These are phyloP conservation scores for Amoebophrya sp. DNA, from an alignment of 169 alveolate species.

Conservation along the genomic window DNA sequence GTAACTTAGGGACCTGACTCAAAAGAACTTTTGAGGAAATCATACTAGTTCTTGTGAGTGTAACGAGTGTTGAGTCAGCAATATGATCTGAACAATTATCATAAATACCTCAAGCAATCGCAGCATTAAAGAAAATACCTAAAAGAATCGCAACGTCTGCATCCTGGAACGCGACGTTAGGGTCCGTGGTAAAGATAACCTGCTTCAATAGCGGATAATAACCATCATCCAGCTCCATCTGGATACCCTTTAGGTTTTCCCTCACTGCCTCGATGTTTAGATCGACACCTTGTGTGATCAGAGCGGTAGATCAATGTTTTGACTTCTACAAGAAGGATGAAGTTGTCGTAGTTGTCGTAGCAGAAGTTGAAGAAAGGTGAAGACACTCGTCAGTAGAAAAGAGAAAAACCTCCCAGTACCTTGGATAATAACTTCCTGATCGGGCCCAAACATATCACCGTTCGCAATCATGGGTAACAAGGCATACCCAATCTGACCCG, in stretches of 20 bases:
- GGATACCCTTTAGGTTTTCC: constrained; percentile 60
- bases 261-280: constrained; percentile 17
- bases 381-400: neutral
- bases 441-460: constrained; percentile 6
- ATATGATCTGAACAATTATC: no score
- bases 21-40: no score
- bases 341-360: no score
- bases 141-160: constrained; percentile 64
- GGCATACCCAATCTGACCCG: constrained; percentile 6
- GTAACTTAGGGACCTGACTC: no score
- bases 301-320: neutral
- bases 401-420: neutral
- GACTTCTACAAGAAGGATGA: neutral
- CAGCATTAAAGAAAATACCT: constrained; percentile 55
- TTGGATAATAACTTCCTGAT: constrained; percentile 5
- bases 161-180: constrained; percentile 63
- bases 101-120: no score
- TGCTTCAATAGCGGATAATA: constrained; percentile 63
- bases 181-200: constrained; percentile 56
- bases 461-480: constrained; percentile 3
- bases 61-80: no score
- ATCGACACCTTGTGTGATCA: neutral
- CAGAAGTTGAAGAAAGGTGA: neutral
- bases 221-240: constrained; percentile 73
- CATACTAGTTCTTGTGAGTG: no score